These are phyloP conservation scores for Maudiozyma bulderi DNA, from an alignment of 805 yeast species.

Conservation along the genomic window DNA sequence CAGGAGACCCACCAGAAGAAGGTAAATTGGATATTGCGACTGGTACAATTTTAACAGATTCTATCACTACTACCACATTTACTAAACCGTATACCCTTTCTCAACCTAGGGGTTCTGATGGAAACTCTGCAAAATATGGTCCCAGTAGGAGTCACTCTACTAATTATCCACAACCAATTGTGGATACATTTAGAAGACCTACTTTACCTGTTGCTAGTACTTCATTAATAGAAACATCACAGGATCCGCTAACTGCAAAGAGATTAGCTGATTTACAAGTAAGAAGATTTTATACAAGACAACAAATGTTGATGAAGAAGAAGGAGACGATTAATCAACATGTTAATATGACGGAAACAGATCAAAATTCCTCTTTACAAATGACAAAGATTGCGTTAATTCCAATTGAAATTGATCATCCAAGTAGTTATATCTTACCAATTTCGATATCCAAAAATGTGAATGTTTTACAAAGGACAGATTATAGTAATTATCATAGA, in stretches of 20 bases:
- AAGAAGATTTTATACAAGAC: constrained; percentile 17
- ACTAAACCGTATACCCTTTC: constrained; percentile 17
- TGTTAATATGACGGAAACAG: constrained; percentile 15
- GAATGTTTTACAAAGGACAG: constrained; percentile 29
- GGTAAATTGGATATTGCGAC: constrained; percentile 28
- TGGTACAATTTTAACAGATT: constrained; percentile 21
- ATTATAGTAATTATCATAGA: constrained; percentile 22
- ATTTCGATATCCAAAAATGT: constrained; percentile 29
- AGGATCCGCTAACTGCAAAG: constrained; percentile 14
- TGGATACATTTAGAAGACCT: background rate
- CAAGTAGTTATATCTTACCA: constrained; percentile 24
- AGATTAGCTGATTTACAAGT: constrained; percentile 19
- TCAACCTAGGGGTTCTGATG: constrained; percentile 11
- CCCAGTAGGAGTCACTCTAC: background rate
- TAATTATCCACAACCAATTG: background rate
- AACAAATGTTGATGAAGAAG: constrained; percentile 13
- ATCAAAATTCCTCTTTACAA: constrained; percentile 21
- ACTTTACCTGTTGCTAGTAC: background rate
- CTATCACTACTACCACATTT: constrained; percentile 12
- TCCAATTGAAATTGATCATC: constrained; percentile 21
- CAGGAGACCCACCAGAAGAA: constrained; percentile 32
- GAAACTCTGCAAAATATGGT: background rate
- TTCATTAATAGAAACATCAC: background rate
- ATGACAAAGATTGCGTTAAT: constrained; percentile 17
- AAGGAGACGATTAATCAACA: constrained; percentile 15